phyloP scores from a whole-genome alignment of 2,329 filamentous ascomycete genomes.

The Stagonosporopsis rhizophila region DNA sequence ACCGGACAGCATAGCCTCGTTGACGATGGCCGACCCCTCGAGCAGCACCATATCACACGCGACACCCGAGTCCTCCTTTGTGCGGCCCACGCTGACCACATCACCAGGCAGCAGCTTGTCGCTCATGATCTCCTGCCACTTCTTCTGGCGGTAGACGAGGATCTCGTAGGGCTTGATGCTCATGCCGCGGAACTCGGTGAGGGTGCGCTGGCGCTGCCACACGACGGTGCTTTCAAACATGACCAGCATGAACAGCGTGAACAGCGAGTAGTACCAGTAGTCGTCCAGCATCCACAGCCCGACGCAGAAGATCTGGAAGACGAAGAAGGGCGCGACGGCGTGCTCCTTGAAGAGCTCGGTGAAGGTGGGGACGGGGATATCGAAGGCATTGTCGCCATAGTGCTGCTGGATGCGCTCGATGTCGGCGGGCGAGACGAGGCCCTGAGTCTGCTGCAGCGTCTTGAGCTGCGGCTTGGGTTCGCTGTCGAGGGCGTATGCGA shows the following conservation, averaged over 20 bases:
- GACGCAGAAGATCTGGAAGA: slow-evolving; percentile 98
- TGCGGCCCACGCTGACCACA: slow-evolving; percentile 87
- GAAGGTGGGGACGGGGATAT: slow-evolving; percentile 96
- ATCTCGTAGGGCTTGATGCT: slow-evolving; percentile 98
- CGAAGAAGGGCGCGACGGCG: slow-evolving; percentile 97
- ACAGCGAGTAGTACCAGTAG: slow-evolving; percentile 99
- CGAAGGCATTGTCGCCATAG: slow-evolving; percentile 95
- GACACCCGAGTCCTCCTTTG: slow-evolving; percentile 95
- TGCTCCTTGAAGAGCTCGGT: slow-evolving; percentile 97
- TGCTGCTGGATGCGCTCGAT: slow-evolving; percentile 83
- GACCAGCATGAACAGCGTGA: slow-evolving; percentile 98
- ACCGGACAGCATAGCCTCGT: slow-evolving; percentile 98
- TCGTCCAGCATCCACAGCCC: slow-evolving; percentile 98
- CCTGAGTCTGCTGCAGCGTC: slow-evolving; percentile 79
- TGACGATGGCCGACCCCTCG: slow-evolving; percentile 95
- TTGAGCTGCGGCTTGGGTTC: slow-evolving; percentile 82
- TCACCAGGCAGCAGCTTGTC: slow-evolving; percentile 94
- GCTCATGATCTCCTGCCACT: slow-evolving; percentile 87
- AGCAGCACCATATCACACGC: slow-evolving; percentile 97
- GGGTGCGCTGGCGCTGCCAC: slow-evolving; percentile 95
- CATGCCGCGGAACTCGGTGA: slow-evolving; percentile 98
- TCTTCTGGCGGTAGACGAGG: slow-evolving; percentile 85
- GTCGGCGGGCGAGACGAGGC: slow-evolving; percentile 76
- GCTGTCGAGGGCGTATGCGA: slow-evolving; percentile 82
- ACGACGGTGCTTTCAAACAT: slow-evolving; percentile 98